Evolutionary conservation across 2,329 filamentous ascomycete genomes (phyloP).

Genomic region (Sordariomycetes sp.): DNA sequence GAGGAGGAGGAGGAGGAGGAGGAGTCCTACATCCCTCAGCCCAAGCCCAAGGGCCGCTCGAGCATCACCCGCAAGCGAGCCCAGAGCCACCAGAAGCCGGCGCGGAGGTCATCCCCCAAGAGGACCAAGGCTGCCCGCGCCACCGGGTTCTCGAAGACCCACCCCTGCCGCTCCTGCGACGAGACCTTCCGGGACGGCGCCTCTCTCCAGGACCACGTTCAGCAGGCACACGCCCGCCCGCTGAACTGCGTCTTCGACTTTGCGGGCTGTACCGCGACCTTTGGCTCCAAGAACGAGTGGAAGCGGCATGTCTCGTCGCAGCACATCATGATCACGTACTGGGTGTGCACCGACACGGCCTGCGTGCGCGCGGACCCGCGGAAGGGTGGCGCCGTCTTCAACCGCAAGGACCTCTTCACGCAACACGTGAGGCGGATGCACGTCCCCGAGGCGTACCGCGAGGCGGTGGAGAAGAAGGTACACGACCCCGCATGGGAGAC

Average conservation of each 20-base stretch:
- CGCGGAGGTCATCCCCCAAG: background rate
- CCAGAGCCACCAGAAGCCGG: background rate
- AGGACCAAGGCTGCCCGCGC: background rate
- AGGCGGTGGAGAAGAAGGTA: conserved; percentile 22
- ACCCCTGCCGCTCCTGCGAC: conserved; percentile 2
- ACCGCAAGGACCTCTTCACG: conserved; percentile 83
- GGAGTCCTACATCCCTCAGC: background rate
- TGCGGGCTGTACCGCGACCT: conserved; percentile 62
- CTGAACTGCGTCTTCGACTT: conserved; percentile 69
- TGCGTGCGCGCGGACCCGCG: conserved; percentile 24
- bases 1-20: background rate
- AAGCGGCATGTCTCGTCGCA: conserved; percentile 77
- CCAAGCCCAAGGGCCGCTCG: background rate
- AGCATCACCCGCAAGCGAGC: background rate
- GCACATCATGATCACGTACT: conserved; percentile 63
- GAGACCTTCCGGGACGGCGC: conserved; percentile 28
- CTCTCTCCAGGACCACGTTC: conserved; percentile 33
- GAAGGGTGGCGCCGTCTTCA: conserved; percentile 48
- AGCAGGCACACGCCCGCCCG: conserved; percentile 40
- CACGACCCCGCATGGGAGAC: conserved; percentile 14
- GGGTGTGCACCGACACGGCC: conserved; percentile 56
- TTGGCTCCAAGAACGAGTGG: conserved; percentile 86
- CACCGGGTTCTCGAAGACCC: background rate
- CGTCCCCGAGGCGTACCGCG: conserved; percentile 30
- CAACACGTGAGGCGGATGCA: conserved; percentile 87